These are phyloP conservation scores for Rhexocercosporidium sp. DNA, from an alignment of 2,329 filamentous ascomycete species.

Conservation along the genomic window DNA sequence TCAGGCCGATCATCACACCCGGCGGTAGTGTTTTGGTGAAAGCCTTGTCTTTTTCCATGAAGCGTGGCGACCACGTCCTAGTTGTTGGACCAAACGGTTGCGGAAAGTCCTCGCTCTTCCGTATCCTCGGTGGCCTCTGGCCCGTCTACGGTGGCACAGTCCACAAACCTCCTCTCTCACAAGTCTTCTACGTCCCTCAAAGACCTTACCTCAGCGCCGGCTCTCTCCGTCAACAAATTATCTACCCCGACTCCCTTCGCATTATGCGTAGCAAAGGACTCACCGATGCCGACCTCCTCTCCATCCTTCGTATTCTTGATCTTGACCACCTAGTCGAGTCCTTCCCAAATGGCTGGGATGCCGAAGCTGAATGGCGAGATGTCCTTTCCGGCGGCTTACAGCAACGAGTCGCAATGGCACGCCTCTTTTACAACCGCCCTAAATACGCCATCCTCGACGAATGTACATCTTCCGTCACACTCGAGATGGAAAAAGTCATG, in stretches of 20 bases:
- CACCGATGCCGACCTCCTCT: constrained; percentile 79
- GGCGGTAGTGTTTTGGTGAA: constrained; percentile 93
- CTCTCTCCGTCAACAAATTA: constrained; percentile 93
- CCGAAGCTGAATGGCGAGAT: constrained; percentile 95
- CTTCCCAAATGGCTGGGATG: constrained; percentile 82
- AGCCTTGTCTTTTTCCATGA: constrained; percentile 84
- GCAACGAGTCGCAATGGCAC: constrained; percentile 95
- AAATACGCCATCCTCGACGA: constrained; percentile 96
- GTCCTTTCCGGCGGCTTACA: constrained; percentile 91
- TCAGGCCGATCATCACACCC: constrained; percentile 86
- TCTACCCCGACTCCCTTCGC: constrained; percentile 88
- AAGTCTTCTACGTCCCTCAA: constrained; percentile 98
- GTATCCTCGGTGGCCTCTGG: constrained; percentile 95
- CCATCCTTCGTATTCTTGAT: constrained; percentile 78
- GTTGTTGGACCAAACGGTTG: constrained; percentile 95
- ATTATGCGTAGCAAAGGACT: constrained; percentile 86
- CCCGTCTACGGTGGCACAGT: constrained; percentile 96
- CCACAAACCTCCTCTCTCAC: constrained; percentile 85
- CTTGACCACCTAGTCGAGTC: constrained; percentile 83
- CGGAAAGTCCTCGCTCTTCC: constrained; percentile 94
- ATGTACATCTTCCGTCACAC: constrained; percentile 92
- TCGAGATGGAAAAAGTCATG: constrained; percentile 94
- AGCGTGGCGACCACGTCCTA: constrained; percentile 85
- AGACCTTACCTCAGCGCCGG: constrained; percentile 91
- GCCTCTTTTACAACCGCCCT: constrained; percentile 91